phyloP scores from a whole-genome alignment of 1,284 basidiomycete species.

The Mrakiaceae sp. region DNA sequence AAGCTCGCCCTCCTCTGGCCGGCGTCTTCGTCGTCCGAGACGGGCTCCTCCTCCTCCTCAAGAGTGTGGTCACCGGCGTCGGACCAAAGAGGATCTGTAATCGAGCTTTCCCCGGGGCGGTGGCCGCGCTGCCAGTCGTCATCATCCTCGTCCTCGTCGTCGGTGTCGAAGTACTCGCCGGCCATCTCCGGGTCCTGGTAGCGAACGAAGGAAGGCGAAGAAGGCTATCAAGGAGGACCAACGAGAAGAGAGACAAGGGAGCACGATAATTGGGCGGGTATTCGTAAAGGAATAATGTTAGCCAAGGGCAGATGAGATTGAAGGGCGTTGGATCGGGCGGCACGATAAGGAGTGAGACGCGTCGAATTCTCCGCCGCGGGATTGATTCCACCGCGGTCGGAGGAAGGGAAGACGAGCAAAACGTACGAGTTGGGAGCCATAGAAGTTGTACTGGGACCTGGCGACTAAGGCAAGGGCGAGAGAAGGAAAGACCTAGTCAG shows the following conservation, averaged over 20 bases:
- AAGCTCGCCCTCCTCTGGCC: not conserved
- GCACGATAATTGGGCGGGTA: not conserved
- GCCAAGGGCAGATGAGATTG: not conserved
- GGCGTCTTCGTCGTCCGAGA: not conserved
- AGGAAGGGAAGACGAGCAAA: too few species aligned
- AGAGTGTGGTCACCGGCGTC: not conserved
- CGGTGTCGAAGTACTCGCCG: conserved; percentile 3
- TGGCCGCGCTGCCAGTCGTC: not conserved
- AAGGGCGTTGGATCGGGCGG: not conserved
- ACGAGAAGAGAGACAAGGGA: not conserved
- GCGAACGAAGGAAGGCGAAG: conserved; percentile 9
- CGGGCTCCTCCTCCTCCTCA: not conserved
- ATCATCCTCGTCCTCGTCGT: not conserved
- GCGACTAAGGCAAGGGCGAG: too few species aligned
- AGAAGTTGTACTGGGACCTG: too few species aligned
- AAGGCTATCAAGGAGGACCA: not conserved
- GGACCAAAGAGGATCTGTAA: conserved; percentile 1
- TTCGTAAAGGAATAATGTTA: not conserved
- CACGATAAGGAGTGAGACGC: not conserved
- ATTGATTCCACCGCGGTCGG: not conserved
- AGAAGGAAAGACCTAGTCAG: too few species aligned
- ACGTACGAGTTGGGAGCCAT: too few species aligned
- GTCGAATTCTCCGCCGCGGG: not conserved
- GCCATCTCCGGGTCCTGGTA: not conserved
- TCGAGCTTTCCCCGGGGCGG: not conserved